Conservation (phyloP, 805 yeast species). For the Cyberlindnera xylosilytica region DNA sequence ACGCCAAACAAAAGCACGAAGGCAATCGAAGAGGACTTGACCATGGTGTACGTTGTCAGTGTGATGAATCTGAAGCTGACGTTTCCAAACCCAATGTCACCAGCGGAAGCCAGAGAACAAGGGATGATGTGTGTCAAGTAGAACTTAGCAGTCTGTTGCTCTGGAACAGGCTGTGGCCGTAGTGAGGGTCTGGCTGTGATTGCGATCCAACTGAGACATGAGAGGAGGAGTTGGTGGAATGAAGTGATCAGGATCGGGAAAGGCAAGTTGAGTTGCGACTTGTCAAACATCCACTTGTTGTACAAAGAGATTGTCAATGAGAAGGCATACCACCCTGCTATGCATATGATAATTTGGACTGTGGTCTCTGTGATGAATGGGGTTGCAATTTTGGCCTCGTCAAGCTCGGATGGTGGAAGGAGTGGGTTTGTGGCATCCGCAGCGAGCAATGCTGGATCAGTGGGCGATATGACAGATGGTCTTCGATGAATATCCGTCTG, state of each 20-base stretch:
- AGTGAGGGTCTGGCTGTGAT: conserved; percentile 19
- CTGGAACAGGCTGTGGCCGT: conserved; percentile 8
- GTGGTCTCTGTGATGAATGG: conserved; percentile 15
- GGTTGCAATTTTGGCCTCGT: background rate
- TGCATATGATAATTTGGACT: conserved; percentile 17
- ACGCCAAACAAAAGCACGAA: conserved; percentile 90
- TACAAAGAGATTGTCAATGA: conserved; percentile 72
- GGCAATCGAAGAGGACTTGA: conserved; percentile 82
- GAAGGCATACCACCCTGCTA: conserved; percentile 65
- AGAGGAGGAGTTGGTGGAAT: conserved; percentile 76
- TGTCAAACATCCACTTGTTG: conserved; percentile 97
- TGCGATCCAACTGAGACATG: conserved; percentile 39
- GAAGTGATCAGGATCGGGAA: conserved; percentile 86
- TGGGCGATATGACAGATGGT: conserved; percentile 10
- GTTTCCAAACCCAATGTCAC: conserved; percentile 93
- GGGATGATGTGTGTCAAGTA: conserved; percentile 65
- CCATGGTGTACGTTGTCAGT: conserved; percentile 85
- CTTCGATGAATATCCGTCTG: conserved; percentile 19
- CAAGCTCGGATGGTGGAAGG: background rate
- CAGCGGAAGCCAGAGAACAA: conserved; percentile 83
- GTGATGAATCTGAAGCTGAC: conserved; percentile 77
- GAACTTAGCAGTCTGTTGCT: conserved; percentile 16
- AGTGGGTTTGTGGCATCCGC: background rate
- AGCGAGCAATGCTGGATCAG: background rate
- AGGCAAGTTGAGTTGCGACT: conserved; percentile 64